Conservation (phyloP, 2,329 filamentous ascomycete genomes). For the Geosmithia flava region DNA sequence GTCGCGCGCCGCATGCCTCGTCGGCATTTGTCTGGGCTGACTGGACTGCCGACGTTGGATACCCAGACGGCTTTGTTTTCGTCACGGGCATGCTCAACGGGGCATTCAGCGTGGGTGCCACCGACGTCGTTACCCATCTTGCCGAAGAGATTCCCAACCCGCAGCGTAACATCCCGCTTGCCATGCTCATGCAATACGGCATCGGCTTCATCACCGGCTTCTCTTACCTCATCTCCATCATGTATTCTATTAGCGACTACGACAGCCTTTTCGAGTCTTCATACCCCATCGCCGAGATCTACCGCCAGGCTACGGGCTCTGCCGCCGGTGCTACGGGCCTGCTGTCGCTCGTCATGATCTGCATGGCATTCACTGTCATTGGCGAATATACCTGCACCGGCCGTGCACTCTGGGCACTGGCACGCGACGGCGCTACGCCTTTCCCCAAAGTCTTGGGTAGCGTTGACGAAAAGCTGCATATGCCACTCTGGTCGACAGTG, state of each 20-base stretch:
- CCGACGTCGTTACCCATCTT: constrained; percentile 52
- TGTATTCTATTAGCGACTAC: constrained; percentile 47
- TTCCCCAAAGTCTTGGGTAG: constrained; percentile 14
- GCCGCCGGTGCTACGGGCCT: constrained; percentile 36
- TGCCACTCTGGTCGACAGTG: constrained; percentile 32
- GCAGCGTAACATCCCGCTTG: constrained; percentile 38
- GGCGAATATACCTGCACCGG: constrained; percentile 25
- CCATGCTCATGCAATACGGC: constrained; percentile 34
- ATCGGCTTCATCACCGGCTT: constrained; percentile 40
- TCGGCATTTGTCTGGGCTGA: constrained; percentile 25
- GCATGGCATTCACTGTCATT: constrained; percentile 20
- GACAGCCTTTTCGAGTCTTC: constrained; percentile 34
- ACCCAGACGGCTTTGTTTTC: constrained; percentile 27
- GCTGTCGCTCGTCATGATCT: constrained; percentile 24
- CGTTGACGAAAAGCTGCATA: constrained; percentile 15
- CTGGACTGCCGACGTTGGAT: constrained; percentile 25
- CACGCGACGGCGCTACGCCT: constrained; percentile 24
- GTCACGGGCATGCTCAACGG: constrained; percentile 42
- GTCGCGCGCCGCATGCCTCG: constrained; percentile 11
- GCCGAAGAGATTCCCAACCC: constrained; percentile 50
- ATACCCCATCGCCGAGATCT: constrained; percentile 56
- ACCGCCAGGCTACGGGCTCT: constrained; percentile 43
- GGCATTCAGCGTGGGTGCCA: constrained; percentile 54
- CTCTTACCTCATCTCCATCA: constrained; percentile 35
- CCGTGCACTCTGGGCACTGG: constrained; percentile 26